Conservation (phyloP, 23 red algal genomes). For the Chondrus crispus region DNA sequence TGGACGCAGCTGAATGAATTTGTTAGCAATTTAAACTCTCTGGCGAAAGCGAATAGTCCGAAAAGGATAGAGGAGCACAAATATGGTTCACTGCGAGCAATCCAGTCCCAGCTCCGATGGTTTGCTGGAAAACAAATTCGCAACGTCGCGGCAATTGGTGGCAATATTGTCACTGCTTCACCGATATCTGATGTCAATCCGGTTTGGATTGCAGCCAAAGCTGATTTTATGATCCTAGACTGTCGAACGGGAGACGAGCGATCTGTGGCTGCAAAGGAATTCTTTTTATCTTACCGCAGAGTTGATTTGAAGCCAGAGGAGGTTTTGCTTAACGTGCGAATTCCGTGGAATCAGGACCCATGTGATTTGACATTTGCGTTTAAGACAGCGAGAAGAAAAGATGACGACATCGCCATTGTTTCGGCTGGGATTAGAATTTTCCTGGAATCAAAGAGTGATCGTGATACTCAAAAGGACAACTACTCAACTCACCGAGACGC, state of each 20-base stretch:
- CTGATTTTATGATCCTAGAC: constrained; percentile 44
- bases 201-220: constrained; percentile 61
- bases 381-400: constrained; percentile 72
- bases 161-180: constrained; percentile 88
- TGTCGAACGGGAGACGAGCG: constrained; percentile 2
- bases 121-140: constrained; percentile 86
- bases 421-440: constrained; percentile 65
- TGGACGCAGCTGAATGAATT: constrained; percentile 31
- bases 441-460: neutral
- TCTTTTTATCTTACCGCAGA: constrained; percentile 70
- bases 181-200: constrained; percentile 94
- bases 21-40: neutral
- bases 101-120: constrained; percentile 55
- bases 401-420: constrained; percentile 94
- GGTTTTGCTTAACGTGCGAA: constrained; percentile 37
- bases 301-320: constrained; percentile 47
- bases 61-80: neutral
- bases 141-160: constrained; percentile 70
- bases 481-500: neutral
- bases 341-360: constrained; percentile 63
- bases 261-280: constrained; percentile 33
- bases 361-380: constrained; percentile 59
- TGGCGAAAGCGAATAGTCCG: neutral
- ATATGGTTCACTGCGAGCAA: constrained; percentile 27
- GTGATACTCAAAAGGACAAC: neutral